Percentiles rank a stretch among this genome's conserved stretches.
Conservation (phyloP, 2,329 filamentous ascomycete species). For the Nemania sp. region DNA sequence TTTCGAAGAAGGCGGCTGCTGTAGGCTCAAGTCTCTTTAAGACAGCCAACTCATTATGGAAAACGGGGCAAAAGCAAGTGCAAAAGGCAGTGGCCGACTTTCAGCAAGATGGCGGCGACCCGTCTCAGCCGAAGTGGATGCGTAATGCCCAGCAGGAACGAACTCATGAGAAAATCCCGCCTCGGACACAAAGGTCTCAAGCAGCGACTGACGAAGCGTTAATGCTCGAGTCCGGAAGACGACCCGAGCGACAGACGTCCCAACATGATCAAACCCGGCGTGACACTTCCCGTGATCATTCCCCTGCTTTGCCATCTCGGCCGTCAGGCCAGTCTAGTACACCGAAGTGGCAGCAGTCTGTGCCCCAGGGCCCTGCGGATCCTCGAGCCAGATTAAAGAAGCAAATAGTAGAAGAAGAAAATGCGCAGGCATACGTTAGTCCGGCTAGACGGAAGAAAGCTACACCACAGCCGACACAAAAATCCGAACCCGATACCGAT, state of each 20-base stretch:
- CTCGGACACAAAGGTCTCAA: slow-evolving; percentile 39
- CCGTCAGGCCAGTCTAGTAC: slow-evolving; percentile 49
- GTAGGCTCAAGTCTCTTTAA: slow-evolving; percentile 86
- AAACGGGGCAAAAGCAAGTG: slow-evolving; percentile 87
- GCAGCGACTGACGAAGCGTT: slow-evolving; percentile 72
- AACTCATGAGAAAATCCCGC: too few species aligned
- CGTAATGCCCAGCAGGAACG: slow-evolving; percentile 64
- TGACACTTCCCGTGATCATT: slow-evolving; percentile 49
- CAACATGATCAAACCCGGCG: slow-evolving; percentile 35
- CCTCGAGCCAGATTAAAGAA: slow-evolving; percentile 68
- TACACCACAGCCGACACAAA: slow-evolving; percentile 52
- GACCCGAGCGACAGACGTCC: slow-evolving; percentile 52
- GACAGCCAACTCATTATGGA: slow-evolving; percentile 94
- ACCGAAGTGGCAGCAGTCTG: slow-evolving; percentile 63
- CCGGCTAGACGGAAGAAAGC: slow-evolving; percentile 78
- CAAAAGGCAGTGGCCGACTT: slow-evolving; percentile 92
- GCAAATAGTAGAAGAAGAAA: slow-evolving; percentile 77
- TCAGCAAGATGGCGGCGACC: slow-evolving; percentile 69
- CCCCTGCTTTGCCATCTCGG: slow-evolving; percentile 51
- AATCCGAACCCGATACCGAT: slow-evolving; percentile 57
- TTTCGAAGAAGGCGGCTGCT: slow-evolving; percentile 79
- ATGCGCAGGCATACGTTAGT: slow-evolving; percentile 82
- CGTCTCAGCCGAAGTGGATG: slow-evolving; percentile 94
- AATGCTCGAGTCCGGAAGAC: slow-evolving; percentile 71
- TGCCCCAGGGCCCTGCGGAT: slow-evolving; percentile 48